phyloP scores from a whole-genome alignment of 1,284 basidiomycete genomes.

The Wallemia mellicola region DNA sequence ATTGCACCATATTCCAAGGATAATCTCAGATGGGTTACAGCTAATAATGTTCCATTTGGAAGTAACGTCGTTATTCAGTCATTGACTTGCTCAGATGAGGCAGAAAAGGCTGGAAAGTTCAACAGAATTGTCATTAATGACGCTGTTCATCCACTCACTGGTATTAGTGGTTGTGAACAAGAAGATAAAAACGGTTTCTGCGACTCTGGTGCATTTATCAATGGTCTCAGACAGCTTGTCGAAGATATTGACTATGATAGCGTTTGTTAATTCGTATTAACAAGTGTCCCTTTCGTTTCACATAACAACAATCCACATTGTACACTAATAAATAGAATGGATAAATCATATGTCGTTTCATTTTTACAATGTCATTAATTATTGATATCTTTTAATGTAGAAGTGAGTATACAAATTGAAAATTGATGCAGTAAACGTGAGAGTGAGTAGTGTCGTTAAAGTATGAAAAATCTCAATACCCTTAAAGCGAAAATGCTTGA shows the following conservation, averaged over 20 bases:
- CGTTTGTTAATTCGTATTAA: no score
- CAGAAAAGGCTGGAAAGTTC: conserved; percentile 5
- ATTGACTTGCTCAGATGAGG: conserved; percentile 6
- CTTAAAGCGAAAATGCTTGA: background rate
- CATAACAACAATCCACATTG: background rate
- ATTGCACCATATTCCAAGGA: conserved; percentile 1
- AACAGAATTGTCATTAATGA: conserved; percentile 20
- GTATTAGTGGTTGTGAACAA: conserved; percentile 25
- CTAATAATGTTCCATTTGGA: conserved; percentile 4
- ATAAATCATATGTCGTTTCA: no score
- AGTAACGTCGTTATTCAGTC: conserved; percentile 4
- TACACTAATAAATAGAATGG: background rate
- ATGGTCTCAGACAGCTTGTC: conserved; percentile 21
- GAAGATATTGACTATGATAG: conserved; percentile 17
- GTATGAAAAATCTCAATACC: background rate
- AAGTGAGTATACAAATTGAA: background rate
- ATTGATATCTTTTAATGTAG: background rate
- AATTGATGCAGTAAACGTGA: no score
- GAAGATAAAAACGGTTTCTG: conserved; percentile 27
- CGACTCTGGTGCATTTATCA: conserved; percentile 23
- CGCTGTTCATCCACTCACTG: conserved; percentile 31
- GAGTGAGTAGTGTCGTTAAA: no score
- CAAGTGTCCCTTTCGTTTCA: background rate
- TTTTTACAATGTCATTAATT: background rate
- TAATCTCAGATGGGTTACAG: conserved; percentile 3